Base-by-base conservation (phyloP, 352 stramenopile species). In the Globisporangium apiculatum region DNA sequence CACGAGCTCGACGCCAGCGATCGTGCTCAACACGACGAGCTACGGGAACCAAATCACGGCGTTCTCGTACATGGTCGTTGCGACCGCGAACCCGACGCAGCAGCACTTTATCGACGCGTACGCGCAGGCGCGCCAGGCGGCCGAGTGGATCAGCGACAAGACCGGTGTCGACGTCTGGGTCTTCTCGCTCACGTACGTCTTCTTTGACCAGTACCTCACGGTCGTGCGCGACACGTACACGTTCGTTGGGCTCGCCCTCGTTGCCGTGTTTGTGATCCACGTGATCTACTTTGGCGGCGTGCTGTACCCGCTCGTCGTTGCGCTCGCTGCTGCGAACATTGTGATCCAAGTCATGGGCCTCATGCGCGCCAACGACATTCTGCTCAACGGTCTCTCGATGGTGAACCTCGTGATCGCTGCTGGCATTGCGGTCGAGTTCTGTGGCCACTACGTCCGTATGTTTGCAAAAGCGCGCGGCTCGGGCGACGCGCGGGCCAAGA, bases 331-430 rank as follows among this genome's bases (percentile, higher is more conserved):
- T 17, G 66, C 66, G 38, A 84, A 86, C 59, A 60, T 87, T 37
- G 75, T 83, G 37, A 61, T 84, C 38, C 69, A 71, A 4, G 75
- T 87, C 47, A 55, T 76, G 47, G 77, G 77, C 17, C 47, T 86
- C 57, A 86, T 87, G 77, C 66, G 72, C 60, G 71, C 77, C 15
- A 64, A 83, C 31, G 73, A 79, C 54, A 86, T 87, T 38, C 65
- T 84, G 61, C 61, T 95, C 9, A 95, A 95, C 60, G 86, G 82
- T 51, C 76, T 95, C 15, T 91, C 79, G 46, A 82, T 95, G 48
- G 86, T 91, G 40, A 95, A 95, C 64, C 53, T 95, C 41, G 81
- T 94, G 37, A 90, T 89, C 43, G 81, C 78, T n/a, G 75, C 87
- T 11, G 86, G 86, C 53, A 78, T 95, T 51, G 68, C 66, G 0